Conservation (phyloP, 805 yeast genomes). For the Wickerhamiella musiphila region DNA sequence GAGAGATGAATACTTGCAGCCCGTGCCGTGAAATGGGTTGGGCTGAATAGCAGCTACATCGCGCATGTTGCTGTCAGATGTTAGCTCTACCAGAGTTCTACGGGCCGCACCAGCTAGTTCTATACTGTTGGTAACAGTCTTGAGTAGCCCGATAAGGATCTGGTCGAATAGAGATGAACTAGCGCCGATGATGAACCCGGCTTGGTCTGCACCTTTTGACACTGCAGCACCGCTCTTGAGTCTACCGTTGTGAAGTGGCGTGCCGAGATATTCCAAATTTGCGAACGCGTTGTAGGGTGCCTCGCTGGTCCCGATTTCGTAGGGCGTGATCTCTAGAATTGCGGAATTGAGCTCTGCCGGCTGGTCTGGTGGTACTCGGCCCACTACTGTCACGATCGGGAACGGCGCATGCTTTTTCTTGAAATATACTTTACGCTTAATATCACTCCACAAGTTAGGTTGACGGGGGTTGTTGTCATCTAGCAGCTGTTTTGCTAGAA, state of each 20-base stretch:
- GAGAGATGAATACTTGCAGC: too few relatives aligned
- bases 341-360: slow-evolving; percentile 34
- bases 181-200: slow-evolving; percentile 54
- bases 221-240: slow-evolving; percentile 32
- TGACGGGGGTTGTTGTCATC: slow-evolving; percentile 14
- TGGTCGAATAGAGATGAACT: slow-evolving; percentile 29
- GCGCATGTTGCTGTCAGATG: too few relatives aligned
- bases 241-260: slow-evolving; percentile 38
- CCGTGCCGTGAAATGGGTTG: slow-evolving; percentile 38
- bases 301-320: slow-evolving; percentile 67
- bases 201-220: slow-evolving; percentile 52
- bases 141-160: slow-evolving; percentile 28
- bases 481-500: slow-evolving; percentile 45
- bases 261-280: slow-evolving; percentile 50
- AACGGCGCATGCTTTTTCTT: slow-evolving; percentile 44
- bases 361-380: slow-evolving; percentile 8
- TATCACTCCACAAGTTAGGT: slow-evolving; percentile 24
- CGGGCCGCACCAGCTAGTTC: slow-evolving; percentile 2
- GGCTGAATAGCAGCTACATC: slow-evolving; percentile 54
- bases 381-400: slow-evolving; percentile 36
- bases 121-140: background rate
- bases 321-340: slow-evolving; percentile 29
- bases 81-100: slow-evolving; percentile 1
- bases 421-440: slow-evolving; percentile 43
- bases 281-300: slow-evolving; percentile 43